These are phyloP conservation scores for Phialophora tarda DNA, from an alignment of 2,329 filamentous ascomycete genomes.

Conservation along the genomic window DNA sequence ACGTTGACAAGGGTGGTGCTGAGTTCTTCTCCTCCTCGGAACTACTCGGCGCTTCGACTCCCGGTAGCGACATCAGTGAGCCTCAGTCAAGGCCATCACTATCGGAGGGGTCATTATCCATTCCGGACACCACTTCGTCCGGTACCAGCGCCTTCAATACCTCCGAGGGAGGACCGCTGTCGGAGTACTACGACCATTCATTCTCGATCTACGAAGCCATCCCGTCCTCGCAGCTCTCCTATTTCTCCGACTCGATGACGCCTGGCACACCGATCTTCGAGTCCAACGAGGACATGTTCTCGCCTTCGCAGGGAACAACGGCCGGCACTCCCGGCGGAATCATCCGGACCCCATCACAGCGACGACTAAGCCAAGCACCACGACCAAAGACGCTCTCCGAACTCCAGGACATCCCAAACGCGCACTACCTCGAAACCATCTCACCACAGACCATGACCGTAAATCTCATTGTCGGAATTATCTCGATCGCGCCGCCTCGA, in stretches of 20 bases:
- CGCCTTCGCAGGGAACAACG: slow-evolving; percentile 20
- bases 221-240: slow-evolving; percentile 64
- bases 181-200: slow-evolving; percentile 79
- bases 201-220: slow-evolving; percentile 71
- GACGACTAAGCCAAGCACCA: slow-evolving; percentile 34
- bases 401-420: slow-evolving; percentile 72
- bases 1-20: slow-evolving; percentile 32
- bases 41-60: slow-evolving; percentile 32
- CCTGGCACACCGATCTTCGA: slow-evolving; percentile 39
- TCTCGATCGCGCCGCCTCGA: slow-evolving; percentile 71
- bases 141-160: slow-evolving; percentile 42
- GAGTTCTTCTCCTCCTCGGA: slow-evolving; percentile 38
- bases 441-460: slow-evolving; percentile 80
- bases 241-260: slow-evolving; percentile 34
- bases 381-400: slow-evolving; percentile 58
- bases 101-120: slow-evolving; percentile 29
- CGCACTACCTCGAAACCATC: slow-evolving; percentile 68
- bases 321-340: slow-evolving; percentile 32
- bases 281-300: slow-evolving; percentile 38
- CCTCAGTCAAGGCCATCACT: slow-evolving; percentile 35
- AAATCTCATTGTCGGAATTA: slow-evolving; percentile 79
- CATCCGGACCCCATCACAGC: slow-evolving; percentile 37
- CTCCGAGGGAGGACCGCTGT: slow-evolving; percentile 45
- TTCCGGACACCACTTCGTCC: slow-evolving; percentile 32
- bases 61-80: slow-evolving; percentile 37